Conservation (phyloP, 306 rosid genomes). For the Notholithocarpus densiflorus region DNA sequence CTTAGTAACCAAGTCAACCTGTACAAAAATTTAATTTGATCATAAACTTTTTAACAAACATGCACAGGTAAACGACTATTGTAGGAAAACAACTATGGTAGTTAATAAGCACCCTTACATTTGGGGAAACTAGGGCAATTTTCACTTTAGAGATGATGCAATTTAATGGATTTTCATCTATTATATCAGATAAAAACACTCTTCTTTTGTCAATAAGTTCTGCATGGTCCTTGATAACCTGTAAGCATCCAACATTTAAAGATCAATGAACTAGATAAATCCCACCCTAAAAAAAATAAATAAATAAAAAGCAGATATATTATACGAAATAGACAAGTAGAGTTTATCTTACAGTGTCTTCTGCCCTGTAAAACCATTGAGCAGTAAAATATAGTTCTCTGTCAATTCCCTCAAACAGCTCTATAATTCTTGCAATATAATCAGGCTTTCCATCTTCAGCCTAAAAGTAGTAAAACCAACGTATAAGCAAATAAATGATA, state of each 20-base stretch:
- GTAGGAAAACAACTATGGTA: too few relatives aligned
- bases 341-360: slow-evolving; percentile 30
- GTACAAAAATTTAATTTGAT: background rate
- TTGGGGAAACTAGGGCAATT: slow-evolving; percentile 8
- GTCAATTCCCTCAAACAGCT: slow-evolving; percentile 31
- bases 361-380: slow-evolving; percentile 43
- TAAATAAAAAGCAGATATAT: background rate
- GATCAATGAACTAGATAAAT: background rate
- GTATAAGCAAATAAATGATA: background rate
- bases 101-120: slow-evolving; percentile 10
- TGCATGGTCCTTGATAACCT: slow-evolving; percentile 32
- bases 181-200: slow-evolving; percentile 36
- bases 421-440: slow-evolving; percentile 38
- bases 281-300: too few relatives aligned
- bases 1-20: slow-evolving; percentile 21
- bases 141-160: slow-evolving; percentile 32
- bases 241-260: background rate
- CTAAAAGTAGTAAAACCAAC: slow-evolving; percentile 4
- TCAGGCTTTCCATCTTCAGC: slow-evolving; percentile 35
- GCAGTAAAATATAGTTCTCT: slow-evolving; percentile 27
- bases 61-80: too few relatives aligned
- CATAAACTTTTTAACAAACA: too few relatives aligned
- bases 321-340: background rate
- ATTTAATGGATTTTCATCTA: slow-evolving; percentile 35
- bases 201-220: slow-evolving; percentile 26